A percentile compares a stretch with the other conserved stretches of the same genome.
Evolutionary conservation across 164 flowering plant species (phyloP).

Genomic region (Pachysandra terminalis): DNA sequence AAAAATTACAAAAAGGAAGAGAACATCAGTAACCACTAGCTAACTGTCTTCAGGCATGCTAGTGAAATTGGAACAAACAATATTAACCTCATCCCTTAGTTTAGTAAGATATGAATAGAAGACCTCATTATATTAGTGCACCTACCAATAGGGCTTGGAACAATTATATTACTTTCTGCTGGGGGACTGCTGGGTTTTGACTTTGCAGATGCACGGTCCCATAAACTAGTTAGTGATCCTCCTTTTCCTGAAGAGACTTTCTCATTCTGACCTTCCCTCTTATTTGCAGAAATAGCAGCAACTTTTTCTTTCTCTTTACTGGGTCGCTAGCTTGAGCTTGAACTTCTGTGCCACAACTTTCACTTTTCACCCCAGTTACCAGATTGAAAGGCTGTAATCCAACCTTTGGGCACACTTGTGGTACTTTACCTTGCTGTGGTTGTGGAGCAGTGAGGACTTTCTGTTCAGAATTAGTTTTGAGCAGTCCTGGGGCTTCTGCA

Average conservation of each 20-base stretch:
- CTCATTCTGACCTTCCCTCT: conserved; percentile 48
- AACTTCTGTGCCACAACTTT: conserved; percentile 22
- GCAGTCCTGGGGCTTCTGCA: conserved; percentile 25
- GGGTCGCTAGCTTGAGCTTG: conserved; percentile 33
- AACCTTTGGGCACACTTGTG: conserved; percentile 36
- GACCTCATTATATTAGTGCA: conserved; percentile 1
- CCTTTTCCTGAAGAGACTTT: conserved; percentile 47
- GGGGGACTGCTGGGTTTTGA: conserved; percentile 33
- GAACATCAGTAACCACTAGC: neutral
- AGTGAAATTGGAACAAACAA: neutral
- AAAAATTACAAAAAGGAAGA: neutral
- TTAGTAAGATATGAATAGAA: neutral
- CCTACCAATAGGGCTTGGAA: conserved; percentile 42
- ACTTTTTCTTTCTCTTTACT: conserved; percentile 36
- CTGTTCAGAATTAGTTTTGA: conserved; percentile 24
- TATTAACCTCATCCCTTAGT: neutral
- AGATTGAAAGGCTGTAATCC: conserved; percentile 29
- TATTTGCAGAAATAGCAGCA: conserved; percentile 31
- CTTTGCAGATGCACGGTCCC: conserved; percentile 83
- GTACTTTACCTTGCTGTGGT: conserved; percentile 30
- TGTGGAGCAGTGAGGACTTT: conserved; percentile 24
- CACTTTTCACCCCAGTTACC: conserved; percentile 32
- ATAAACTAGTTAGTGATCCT: conserved; percentile 68
- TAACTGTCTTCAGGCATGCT: neutral
- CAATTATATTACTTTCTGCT: conserved; percentile 24